Evolutionary conservation across 164 flowering plant species (phyloP).

Genomic region (Tetracentron sinense): DNA sequence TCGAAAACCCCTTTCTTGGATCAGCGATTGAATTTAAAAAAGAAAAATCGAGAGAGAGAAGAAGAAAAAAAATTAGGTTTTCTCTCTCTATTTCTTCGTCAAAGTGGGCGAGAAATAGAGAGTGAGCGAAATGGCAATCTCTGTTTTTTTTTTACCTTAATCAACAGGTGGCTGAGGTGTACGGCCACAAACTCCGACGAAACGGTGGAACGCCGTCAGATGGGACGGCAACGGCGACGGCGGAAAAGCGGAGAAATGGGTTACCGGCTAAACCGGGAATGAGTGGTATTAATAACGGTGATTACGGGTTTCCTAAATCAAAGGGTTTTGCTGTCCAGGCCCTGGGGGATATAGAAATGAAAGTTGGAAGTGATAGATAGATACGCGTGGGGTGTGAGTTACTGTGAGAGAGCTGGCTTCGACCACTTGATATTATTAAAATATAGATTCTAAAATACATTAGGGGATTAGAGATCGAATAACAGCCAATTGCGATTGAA

Average conservation of each 20-base stretch:
- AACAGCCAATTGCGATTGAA: no score
- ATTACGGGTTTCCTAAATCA: conserved; percentile 7
- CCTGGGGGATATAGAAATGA: not conserved
- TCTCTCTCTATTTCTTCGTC: not conserved
- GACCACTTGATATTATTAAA: no score
- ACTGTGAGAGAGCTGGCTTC: no score
- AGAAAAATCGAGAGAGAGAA: not conserved
- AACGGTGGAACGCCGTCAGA: conserved; percentile 1
- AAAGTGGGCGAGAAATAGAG: no score
- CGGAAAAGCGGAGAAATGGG: not conserved
- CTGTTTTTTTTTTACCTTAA: not conserved
- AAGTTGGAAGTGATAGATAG: no score
- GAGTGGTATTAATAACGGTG: conserved; percentile 7
- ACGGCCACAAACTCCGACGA: not conserved
- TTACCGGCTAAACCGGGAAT: conserved; percentile 2
- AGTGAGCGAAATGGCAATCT: no score
- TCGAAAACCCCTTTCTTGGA: conserved; percentile 23
- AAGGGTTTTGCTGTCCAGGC: not conserved
- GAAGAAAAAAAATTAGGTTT: conserved; percentile 5
- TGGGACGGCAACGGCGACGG: not conserved
- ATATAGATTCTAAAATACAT: no score
- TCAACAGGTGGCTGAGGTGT: not conserved
- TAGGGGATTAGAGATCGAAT: no score
- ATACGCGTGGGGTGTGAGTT: no score
- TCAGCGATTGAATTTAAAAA: conserved; percentile 9